Base-by-base conservation (phyloP, 139 green algal genomes). In the Picochlorum sp. region DNA sequence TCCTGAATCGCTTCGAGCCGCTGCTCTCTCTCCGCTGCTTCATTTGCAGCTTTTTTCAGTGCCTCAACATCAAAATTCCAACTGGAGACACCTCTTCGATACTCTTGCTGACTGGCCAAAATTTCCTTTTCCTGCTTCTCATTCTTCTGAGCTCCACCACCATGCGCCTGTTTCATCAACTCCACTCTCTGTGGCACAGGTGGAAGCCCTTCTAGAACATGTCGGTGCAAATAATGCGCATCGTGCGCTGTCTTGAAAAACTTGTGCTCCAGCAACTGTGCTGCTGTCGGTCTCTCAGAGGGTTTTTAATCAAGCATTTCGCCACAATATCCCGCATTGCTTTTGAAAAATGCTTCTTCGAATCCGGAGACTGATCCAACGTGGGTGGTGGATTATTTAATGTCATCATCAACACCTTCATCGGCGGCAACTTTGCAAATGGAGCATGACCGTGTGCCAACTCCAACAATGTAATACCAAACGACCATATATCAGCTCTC, bases 401-500 rank as follows among this genome's bases (percentile, higher is more conserved):
- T 44, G 88, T 96, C 88, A 97, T 96, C 26, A 96, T 69, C 57
- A 94, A 69, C 52, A 94, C 66, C 83, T 99, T 99, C 91, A 99
- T 97, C 30, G 94, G 94, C 13, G 94, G 92, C 65, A 94, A 94
- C 75, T 95, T 94, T n/a, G 94, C 91, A 81, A 99, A 99, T 34
- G 94, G 94, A 15, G 94, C 94, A 76, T 98, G 91, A 8, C 94
- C 94, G 77, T 99, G 90, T 14, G 91, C 92, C 68, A 98, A 83
- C 86, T 99, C 94, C 62, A 99, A 75, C 45, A 96, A 73, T 8
- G 94, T 98, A 81, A 99, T 99, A 34, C 94, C 94, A 72, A 99
- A 91, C 0, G 87, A 96, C 94, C 94, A 99, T 41, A 99, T 97
- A 85, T 99, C 94, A 23, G 94, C 94, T 20, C 79, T 70, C 11